phyloP scores from a whole-genome alignment of 257 asterid species.

The Solanum gandarillasii region DNA sequence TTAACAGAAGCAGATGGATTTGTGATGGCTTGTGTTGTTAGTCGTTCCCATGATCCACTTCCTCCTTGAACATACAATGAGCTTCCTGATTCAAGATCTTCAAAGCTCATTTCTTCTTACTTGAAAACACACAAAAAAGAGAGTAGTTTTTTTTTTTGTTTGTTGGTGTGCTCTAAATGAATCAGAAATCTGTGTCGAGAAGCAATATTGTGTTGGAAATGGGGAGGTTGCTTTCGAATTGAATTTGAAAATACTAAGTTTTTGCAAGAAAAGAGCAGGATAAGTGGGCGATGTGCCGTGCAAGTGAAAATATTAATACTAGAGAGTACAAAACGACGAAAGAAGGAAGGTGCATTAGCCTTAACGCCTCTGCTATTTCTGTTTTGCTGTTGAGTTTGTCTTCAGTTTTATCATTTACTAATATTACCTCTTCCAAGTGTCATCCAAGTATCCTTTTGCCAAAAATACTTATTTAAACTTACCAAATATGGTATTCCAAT shows the following conservation, averaged over 20 bases:
- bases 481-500: neutral
- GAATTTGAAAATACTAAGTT: neutral
- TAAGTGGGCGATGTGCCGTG: neutral
- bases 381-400: neutral
- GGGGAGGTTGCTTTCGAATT: neutral
- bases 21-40: slow-evolving; percentile 5
- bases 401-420: neutral
- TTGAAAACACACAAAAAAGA: too few species aligned
- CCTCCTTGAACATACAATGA: neutral
- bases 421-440: neutral
- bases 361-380: neutral
- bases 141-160: neutral
- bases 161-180: neutral
- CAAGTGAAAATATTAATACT: neutral
- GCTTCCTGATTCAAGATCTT: slow-evolving; percentile 38
- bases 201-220: neutral
- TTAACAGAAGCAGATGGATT: neutral
- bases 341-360: neutral
- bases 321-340: neutral
- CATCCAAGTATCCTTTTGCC: neutral
- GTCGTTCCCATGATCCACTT: slow-evolving; percentile 4
- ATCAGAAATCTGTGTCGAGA: neutral
- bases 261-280: neutral
- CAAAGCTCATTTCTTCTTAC: slow-evolving; percentile 30
- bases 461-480: neutral